A percentile compares a stretch with the other conserved stretches of the same genome.
These are phyloP conservation scores for Chaetomiaceae sp. DNA, from an alignment of 2,329 filamentous ascomycete genomes.

Conservation along the genomic window DNA sequence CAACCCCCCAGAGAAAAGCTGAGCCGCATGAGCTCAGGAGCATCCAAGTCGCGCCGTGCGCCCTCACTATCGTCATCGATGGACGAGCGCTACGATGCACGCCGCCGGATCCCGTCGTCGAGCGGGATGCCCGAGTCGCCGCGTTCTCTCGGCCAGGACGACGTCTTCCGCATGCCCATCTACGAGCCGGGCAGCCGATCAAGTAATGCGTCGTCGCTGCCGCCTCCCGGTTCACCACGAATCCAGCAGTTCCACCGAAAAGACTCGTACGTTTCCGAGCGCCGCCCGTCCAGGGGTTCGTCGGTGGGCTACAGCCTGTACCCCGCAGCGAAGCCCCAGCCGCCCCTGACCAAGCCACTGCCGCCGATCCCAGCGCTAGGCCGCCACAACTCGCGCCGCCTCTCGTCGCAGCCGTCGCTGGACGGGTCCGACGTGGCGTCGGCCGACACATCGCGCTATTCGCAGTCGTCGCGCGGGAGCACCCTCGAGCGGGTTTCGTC, in stretches of 20 bases:
- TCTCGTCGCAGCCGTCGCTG: constrained; percentile 18
- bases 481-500: constrained; percentile 18
- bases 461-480: constrained; percentile 19
- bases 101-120: constrained; percentile 8
- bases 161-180: constrained; percentile 11
- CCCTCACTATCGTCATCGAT: constrained; percentile 11
- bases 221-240: constrained; percentile 14
- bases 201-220: not conserved
- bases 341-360: constrained; percentile 21
- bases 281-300: constrained; percentile 21
- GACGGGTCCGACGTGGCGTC: constrained; percentile 19
- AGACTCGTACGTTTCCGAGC: constrained; percentile 21
- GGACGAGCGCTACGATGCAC: constrained; percentile 17
- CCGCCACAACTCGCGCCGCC: constrained; percentile 15
- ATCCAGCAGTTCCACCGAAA: constrained; percentile 15
- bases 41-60: constrained; percentile 8
- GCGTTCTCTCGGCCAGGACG: constrained; percentile 12
- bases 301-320: constrained; percentile 24
- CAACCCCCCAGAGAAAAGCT: not conserved
- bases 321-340: constrained; percentile 17
- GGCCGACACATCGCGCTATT: constrained; percentile 21
- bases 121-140: constrained; percentile 15
- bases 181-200: constrained; percentile 12
- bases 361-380: constrained; percentile 19
- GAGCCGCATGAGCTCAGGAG: constrained; percentile 3